Evolutionary conservation across 2,329 filamentous ascomycete species (phyloP), one percentile per base, ranked within the genome.

Genomic region (Apiospora malaysiana): DNA sequence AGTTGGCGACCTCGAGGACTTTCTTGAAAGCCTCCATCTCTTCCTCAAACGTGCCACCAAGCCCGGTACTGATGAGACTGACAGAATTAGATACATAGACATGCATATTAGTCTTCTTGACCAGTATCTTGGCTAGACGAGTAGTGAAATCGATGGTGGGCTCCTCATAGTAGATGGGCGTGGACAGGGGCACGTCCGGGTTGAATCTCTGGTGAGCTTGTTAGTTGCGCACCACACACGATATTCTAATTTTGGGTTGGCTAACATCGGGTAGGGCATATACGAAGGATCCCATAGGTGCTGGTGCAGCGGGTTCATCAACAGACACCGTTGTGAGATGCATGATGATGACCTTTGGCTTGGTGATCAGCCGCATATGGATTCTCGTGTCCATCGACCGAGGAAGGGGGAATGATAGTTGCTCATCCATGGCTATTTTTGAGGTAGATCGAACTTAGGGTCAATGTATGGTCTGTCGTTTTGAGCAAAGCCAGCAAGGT

Each of bases 51-150:
- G 90, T 93, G 25, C 94, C 92, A 12, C 94, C 94, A 77, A 94
- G 88, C 1, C 91, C 92, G 7, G 91, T 88, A 77, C 87, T 90
- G 18, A 89, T 88, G 73, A 98, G 90, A 75, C 91, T 94, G 77
- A 97, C 90, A 45, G 94, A 97, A 79, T 93, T 97, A 27, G 93
- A 93, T 23, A 98, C 93, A 80, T 98, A 98, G n/a, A 93, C 91
- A 0, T 94, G 94, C 73, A 90, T 88, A 43, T 87, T 85, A 40
- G 91, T 88, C 75, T 89, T 92, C 69, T 90, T 89, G n/a, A 93
- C 93, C 18, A 98, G 82, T 2, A 97, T 87, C 80, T 93, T 96
- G 1, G 96, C 94, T 72, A 98, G 83, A 7, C 96, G 90, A 1
- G 91, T 93, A 1, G 95, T 92, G 79, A 98, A 97, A 80, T 98